Conservation (phyloP, 108 stramenopile genomes). For the Nannochloropsis granulata region DNA sequence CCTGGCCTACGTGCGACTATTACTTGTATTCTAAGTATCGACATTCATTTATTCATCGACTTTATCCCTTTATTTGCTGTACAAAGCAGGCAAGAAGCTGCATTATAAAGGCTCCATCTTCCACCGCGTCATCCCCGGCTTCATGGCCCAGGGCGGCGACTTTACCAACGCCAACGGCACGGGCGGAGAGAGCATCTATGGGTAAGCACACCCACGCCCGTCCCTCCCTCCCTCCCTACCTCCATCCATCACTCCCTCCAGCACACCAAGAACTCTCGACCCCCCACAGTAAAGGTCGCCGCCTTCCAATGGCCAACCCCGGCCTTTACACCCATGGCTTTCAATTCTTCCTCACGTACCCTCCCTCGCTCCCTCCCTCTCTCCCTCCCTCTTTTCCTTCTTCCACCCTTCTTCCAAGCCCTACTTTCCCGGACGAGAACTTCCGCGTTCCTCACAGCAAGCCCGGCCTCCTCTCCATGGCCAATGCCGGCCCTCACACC, state of each 20-base stretch:
- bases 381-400: too few relatives aligned
- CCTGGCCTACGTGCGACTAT: constrained; percentile 37
- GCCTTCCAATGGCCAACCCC: too few relatives aligned
- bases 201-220: background rate
- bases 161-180: constrained; percentile 77
- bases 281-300: too few relatives aligned
- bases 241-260: too few relatives aligned
- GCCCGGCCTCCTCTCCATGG: constrained; percentile 76
- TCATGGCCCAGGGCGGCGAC: constrained; percentile 83
- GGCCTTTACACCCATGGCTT: too few relatives aligned
- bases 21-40: too few relatives aligned
- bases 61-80: too few relatives aligned
- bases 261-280: too few relatives aligned
- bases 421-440: constrained; percentile 43
- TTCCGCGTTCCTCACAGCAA: constrained; percentile 75
- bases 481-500: constrained; percentile 77
- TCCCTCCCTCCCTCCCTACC: too few relatives aligned
- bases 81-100: constrained; percentile 38
- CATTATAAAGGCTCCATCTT: constrained; percentile 77
- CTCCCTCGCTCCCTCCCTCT: too few relatives aligned
- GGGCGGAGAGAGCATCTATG: constrained; percentile 51
- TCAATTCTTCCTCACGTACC: too few relatives aligned
- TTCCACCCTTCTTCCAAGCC: background rate
- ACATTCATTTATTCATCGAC: too few relatives aligned
- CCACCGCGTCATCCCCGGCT: constrained; percentile 86